Percentiles rank a stretch among this genome's conserved stretches.
phyloP scores from a whole-genome alignment of 768 basidiomycete genomes.

The Hericium coralloides region DNA sequence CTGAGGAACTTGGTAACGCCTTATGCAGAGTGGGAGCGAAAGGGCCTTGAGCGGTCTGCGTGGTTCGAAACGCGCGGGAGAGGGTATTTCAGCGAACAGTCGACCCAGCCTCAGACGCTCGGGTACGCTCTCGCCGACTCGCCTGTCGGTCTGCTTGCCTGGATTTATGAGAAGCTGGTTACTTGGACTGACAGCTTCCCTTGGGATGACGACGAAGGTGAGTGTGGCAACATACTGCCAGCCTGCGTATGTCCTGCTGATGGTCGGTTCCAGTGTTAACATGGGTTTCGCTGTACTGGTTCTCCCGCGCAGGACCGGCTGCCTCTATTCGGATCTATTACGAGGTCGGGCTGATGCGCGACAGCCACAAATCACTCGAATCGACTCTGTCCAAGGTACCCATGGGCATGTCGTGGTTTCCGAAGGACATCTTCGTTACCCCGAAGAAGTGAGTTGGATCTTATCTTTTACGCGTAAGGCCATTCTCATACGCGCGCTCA shows the following conservation, averaged over 20 bases:
- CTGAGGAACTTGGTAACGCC: conserved; percentile 21
- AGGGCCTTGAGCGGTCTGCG: conserved; percentile 12
- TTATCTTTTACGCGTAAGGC: not conserved
- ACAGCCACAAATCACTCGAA: not conserved
- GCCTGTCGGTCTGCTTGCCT: conserved; percentile 36
- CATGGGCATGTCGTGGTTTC: conserved; percentile 23
- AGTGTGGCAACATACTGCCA: not conserved
- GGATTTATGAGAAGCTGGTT: conserved; percentile 29
- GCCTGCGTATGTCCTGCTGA: not conserved
- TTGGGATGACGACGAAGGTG: conserved; percentile 54
- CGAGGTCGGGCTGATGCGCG: conserved; percentile 13
- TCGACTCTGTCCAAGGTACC: conserved; percentile 12
- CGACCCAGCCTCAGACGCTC: conserved; percentile 24
- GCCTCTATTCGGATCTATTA: conserved; percentile 25
- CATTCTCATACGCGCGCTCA: not conserved
- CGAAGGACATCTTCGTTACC: conserved; percentile 15
- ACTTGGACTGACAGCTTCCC: conserved; percentile 36
- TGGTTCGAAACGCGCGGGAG: conserved; percentile 17
- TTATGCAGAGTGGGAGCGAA: conserved; percentile 21
- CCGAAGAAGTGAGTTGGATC: not conserved
- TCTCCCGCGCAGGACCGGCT: conserved; percentile 25
- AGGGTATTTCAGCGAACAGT: conserved; percentile 26
- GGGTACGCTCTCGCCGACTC: conserved; percentile 50
- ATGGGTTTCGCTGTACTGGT: conserved; percentile 30
- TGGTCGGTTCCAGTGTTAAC: conserved; percentile 23